Base-by-base conservation (phyloP, 148 eudicot species). In the Hydrangea macrophylla region DNA sequence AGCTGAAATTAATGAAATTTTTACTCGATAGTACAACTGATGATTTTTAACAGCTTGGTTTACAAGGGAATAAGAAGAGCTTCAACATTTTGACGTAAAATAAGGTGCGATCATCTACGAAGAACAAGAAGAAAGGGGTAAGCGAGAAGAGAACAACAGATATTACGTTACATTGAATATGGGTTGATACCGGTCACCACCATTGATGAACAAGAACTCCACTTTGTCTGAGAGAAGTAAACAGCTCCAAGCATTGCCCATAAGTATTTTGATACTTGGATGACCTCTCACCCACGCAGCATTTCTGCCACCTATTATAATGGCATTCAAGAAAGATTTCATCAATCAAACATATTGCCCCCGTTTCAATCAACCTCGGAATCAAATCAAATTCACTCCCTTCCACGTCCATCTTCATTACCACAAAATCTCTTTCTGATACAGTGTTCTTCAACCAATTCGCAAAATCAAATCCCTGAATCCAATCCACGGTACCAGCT, bases 141-240 rank as follows among this genome's bases (percentile, higher is more conserved):
- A 58, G 31, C n/a, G 24, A 10, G 33, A 65, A 44, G 25, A 59
- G 37, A n/a, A 23, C 36, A 58, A 50, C 22, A 58, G 59, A 64
- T 5, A 5, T 39, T 48, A 58, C 72, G 40, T 51, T 6, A 44
- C 28, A 55, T 2, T 57, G 4, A 15, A 7, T 6, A 45, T n/a
- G 33, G 20, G 24, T 18, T 27, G 33, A 24, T 53, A 76, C 75
- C 79, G 15, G 39, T 84, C 76, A 90, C 94, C 94, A 93, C 98
- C 96, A 93, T 66, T 93, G 98, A 85, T 93, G 98, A 67, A 93
- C 98, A 62, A 90, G 97, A 81, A 90, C 90, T 20, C 98, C 96
- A 3, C 84, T 82, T 23, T 86, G 68, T 63, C 98, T 83, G 50
- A 94, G 88, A 64, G 96, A 88, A 24, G 76, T 79, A 71, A 94